phyloP scores from a whole-genome alignment of 768 basidiomycete species.

The Dioszegia aurantiaca region DNA sequence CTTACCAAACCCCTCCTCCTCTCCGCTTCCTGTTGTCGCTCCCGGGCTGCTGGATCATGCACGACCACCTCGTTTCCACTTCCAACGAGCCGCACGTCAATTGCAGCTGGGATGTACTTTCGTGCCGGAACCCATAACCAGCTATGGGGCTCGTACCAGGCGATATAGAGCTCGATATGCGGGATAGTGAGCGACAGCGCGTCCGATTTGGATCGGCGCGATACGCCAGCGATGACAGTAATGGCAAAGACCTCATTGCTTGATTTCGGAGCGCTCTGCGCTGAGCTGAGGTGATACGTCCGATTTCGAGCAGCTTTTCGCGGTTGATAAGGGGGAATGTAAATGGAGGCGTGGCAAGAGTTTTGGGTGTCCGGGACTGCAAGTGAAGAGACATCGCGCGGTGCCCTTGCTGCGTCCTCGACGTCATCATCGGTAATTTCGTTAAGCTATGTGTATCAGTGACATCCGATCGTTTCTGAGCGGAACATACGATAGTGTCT shows the following conservation, averaged over 20 bases:
- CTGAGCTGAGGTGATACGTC: background rate
- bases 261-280: background rate
- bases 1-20: conserved; percentile 2
- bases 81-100: background rate
- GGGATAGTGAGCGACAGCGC: conserved; percentile 4
- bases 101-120: conserved; percentile 8
- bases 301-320: background rate
- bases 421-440: conserved; percentile 7
- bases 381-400: too few relatives aligned
- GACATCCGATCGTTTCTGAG: background rate
- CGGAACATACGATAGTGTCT: conserved; percentile 5
- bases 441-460: conserved; percentile 8
- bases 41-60: background rate
- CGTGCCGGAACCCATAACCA: conserved; percentile 13
- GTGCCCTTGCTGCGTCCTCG: background rate
- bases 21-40: background rate
- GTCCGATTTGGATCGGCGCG: background rate
- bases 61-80: background rate
- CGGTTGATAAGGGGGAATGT: conserved; percentile 9
- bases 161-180: conserved; percentile 7
- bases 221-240: conserved; percentile 1
- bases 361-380: background rate
- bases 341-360: background rate
- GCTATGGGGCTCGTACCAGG: conserved; percentile 2
- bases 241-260: conserved; percentile 1